Percentiles rank a stretch among this genome's conserved stretches.
Evolutionary conservation across 805 yeast genomes (phyloP).

Genomic region (Lipomyces kockii): DNA sequence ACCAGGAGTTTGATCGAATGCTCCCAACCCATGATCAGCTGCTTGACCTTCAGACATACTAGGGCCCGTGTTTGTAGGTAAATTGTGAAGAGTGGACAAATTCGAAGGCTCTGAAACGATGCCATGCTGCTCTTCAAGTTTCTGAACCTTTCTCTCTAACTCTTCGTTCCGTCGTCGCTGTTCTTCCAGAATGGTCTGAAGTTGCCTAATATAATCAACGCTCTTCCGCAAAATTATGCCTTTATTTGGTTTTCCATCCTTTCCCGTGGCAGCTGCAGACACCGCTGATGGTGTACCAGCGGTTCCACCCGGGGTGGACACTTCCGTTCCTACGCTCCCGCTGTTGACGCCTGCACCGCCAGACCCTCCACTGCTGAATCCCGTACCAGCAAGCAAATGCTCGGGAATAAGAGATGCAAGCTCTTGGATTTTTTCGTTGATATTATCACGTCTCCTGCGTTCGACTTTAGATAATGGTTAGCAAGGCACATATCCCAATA

Average conservation of each 20-base stretch:
- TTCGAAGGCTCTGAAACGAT: constrained; percentile 3
- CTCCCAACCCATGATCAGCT: neutral
- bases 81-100: neutral
- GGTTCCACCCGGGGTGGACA: constrained; percentile 17
- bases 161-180: constrained; percentile 29
- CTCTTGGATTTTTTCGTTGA: constrained; percentile 85
- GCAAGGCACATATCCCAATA: neutral
- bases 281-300: constrained; percentile 23
- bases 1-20: neutral
- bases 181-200: constrained; percentile 26
- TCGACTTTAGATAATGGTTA: constrained; percentile 57
- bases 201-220: constrained; percentile 74
- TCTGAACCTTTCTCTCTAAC: constrained; percentile 19
- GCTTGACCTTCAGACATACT: neutral
- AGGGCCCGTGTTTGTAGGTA: neutral
- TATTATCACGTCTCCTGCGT: constrained; percentile 85
- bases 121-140: constrained; percentile 21
- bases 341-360: constrained; percentile 27
- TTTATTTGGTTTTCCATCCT: constrained; percentile 79
- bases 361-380: constrained; percentile 11
- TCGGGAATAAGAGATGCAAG: constrained; percentile 80
- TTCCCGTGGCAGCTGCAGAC: constrained; percentile 37
- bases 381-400: constrained; percentile 35
- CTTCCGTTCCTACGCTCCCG: constrained; percentile 33
- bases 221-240: constrained; percentile 75